Evolutionary conservation across 208 protist genomes (phyloP), one percentile per base, ranked within the genome.

Genomic region (Acanthamoeba quina): DNA sequence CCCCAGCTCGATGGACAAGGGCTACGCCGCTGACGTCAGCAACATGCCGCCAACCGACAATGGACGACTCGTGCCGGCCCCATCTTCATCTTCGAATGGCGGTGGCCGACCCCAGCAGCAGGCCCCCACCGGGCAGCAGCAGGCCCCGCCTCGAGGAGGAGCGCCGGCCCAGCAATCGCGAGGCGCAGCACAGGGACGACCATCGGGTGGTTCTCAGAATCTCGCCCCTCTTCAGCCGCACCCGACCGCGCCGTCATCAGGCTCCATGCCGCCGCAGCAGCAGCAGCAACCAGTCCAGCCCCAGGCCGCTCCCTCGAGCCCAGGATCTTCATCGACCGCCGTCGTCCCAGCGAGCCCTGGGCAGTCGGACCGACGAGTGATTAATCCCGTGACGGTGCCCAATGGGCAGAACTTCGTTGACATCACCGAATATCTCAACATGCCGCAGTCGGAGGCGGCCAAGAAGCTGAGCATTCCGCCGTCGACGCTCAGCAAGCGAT

Each of bases 401-500:
- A 92, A 83, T 5, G 70, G 80, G 17, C 92, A 88, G 94, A 82
- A 90, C 41, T 96, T 96, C 44, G 94, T 96, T 19, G 95, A 96
- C 68, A 96, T 96, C 86, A 96, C 95, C 1, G 94, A 95, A 31
- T 95, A 95, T 66, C 80, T 96, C 24, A 96, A 94, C 52, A 90
- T 96, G 29, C 94, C 95, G 9, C 95, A 96, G 91, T 64, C 49
- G 13, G 93, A 96, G 29, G 95, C 95, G 5, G 95, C 95, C 47
- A 94, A 96, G 44, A 95, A 95, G 83, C 49, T 96, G 7, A 93
- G 93, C 37, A 96, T 96, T 17, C 95, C 95, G 26, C 94, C 95
- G 26, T 96, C 95, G 7, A 96, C 95, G 5, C 93, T 96, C 7
- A 95, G 92, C 62, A 96, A 96, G 66, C 49, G 95, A 47, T 96